Evolutionary conservation across 73 alveolate species (phyloP).

Genomic region (Paramecium pentaurelia): DNA sequence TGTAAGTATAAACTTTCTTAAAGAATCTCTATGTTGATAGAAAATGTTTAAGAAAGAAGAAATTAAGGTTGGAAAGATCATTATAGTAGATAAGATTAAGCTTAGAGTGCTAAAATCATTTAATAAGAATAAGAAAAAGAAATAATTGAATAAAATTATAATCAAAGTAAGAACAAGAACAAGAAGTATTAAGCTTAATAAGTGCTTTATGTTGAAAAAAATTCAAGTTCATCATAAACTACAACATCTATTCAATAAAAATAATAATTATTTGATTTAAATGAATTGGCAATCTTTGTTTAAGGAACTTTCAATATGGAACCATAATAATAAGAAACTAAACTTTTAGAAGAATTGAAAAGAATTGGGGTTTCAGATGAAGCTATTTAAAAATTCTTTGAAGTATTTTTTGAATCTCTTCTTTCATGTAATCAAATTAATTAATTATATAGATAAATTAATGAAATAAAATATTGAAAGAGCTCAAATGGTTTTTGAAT

Average conservation of each 20-base stretch:
- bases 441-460: not conserved
- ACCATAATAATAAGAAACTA: not conserved
- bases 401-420: not conserved
- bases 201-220: not conserved
- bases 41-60: not conserved
- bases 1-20: not conserved
- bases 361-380: not conserved
- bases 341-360: not conserved
- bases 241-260: not conserved
- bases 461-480: not conserved
- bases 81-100: not conserved
- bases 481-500: not conserved
- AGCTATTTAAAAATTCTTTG: not conserved
- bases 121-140: not conserved
- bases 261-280: not conserved
- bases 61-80: constrained; percentile 27
- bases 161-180: not conserved
- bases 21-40: not conserved
- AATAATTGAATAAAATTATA: not conserved
- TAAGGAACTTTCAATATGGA: not conserved
- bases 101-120: not conserved
- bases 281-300: not conserved
- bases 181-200: not conserved
- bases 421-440: not conserved
- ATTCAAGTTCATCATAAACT: not conserved